Evolutionary conservation across 2,329 filamentous ascomycete genomes (phyloP), one percentile per base, ranked within the genome.

Genomic region (Fusarium anthophilum): DNA sequence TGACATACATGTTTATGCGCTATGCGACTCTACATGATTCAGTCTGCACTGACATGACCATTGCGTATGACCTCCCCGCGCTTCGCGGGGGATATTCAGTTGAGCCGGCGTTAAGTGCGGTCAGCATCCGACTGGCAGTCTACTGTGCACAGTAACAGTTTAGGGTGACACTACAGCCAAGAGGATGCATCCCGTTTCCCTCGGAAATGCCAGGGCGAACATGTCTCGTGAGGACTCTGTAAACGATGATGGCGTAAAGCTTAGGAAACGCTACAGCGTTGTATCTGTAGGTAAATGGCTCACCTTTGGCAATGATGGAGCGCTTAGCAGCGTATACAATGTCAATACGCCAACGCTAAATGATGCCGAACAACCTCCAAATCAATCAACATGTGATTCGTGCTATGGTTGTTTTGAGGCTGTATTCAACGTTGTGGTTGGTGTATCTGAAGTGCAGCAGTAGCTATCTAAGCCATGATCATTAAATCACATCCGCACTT

Each of bases 51-150:
- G 35, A 39, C 59, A 47, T 69, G 67, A 72, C 55, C 39, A 54
- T 48, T 53, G 59, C 71, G 38, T 56, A 67, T 74, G 67, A 72
- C 71, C 69, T 59, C 66, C 35, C 55, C 58, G 35, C 50, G 56
- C 43, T 48, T 56, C 58, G 71, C 50, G 71, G 71, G 67, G 58
- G 32, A 30, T n/a, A 64, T 53, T 30, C 41, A 58, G 45, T n/a
- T n/a, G 47, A 50, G 45, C 15, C 53, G n/a, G 18, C 39, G 28
- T 51, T 53, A 43, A 57, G 37, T 57, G 39, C 67, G 58, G 63
- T 56, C 57, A 72, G 59, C 37, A 39, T 61, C 71, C 24, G 28
- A 55, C 51, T 55, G 51, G 35, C 51, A 41, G 35, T 28, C 51
- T 41, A 55, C 51, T 55, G 28, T 41, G 51, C 11, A 28, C 51